Conservation (phyloP, 108 stramenopile species). For the Parmales sp. region DNA sequence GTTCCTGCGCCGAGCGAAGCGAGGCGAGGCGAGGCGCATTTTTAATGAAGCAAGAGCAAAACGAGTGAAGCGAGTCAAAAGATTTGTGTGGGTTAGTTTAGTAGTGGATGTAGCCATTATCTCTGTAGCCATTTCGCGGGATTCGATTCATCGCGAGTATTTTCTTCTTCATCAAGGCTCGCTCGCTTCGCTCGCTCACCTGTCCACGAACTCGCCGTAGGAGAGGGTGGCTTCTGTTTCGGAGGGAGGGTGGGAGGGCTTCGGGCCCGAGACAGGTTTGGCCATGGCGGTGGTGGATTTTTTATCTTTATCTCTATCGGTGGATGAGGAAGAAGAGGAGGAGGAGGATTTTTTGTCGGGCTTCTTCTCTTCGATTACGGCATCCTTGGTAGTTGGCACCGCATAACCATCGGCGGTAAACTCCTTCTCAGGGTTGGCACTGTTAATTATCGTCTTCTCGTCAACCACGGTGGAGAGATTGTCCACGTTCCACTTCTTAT, state of each 20-base stretch:
- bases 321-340: background rate
- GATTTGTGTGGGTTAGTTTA: no score
- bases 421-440: conserved; percentile 49
- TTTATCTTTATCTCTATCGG: background rate
- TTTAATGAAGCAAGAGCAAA: no score
- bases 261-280: conserved; percentile 10
- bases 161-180: no score
- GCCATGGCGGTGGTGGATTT: background rate
- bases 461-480: conserved; percentile 89
- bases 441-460: conserved; percentile 83
- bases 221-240: conserved; percentile 60
- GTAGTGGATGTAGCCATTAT: no score
- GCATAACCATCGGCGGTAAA: conserved; percentile 62
- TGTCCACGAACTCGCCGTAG: conserved; percentile 83
- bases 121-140: no score
- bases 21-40: no score
- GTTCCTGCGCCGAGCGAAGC: no score
- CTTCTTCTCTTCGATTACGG: conserved; percentile 11
- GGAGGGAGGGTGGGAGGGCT: conserved; percentile 23
- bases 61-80: no score
- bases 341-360: background rate
- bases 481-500: conserved; percentile 95
- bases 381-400: conserved; percentile 25
- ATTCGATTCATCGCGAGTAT: no score
- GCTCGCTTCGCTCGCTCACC: no score